Evolutionary conservation across 225 moss, liverwort and hornwort genomes (phyloP).

Genomic region (Sphagnum tenellum): DNA sequence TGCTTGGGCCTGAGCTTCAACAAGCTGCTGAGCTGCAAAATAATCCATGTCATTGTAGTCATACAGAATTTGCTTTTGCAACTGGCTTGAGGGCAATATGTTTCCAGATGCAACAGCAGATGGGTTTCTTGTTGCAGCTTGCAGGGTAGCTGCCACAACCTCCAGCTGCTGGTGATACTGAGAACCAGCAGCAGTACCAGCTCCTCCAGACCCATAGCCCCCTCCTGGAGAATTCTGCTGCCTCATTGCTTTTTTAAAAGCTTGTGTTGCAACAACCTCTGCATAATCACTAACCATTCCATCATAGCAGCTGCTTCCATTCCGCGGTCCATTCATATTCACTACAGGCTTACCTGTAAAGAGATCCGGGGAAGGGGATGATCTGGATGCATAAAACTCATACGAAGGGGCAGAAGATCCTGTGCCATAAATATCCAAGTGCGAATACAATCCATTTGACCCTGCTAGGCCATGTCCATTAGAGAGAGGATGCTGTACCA

Average conservation of each 20-base stretch:
- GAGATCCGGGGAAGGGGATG: slow-evolving; percentile 65
- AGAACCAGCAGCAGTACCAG: slow-evolving; percentile 20
- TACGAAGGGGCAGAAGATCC: slow-evolving; percentile 29
- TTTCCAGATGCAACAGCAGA: slow-evolving; percentile 32
- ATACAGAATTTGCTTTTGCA: slow-evolving; percentile 20
- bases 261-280: slow-evolving; percentile 27
- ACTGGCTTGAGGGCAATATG: slow-evolving; percentile 34
- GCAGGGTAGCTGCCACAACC: slow-evolving; percentile 35
- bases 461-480: slow-evolving; percentile 61
- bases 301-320: slow-evolving; percentile 44
- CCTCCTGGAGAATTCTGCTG: slow-evolving; percentile 39
- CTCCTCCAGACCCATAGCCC: slow-evolving; percentile 17
- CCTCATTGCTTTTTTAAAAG: slow-evolving; percentile 29
- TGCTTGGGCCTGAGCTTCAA: slow-evolving; percentile 39
- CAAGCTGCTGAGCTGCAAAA: slow-evolving; percentile 48
- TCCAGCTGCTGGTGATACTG: slow-evolving; percentile 41
- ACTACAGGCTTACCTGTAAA: slow-evolving; percentile 48
- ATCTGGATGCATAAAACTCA: slow-evolving; percentile 34
- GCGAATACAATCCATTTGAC: slow-evolving; percentile 65
- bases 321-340: slow-evolving; percentile 41
- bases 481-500: slow-evolving; percentile 8
- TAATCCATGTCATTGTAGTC: slow-evolving; percentile 24
- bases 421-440: slow-evolving; percentile 53
- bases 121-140: slow-evolving; percentile 42
- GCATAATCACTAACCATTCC: slow-evolving; percentile 35